phyloP scores from a whole-genome alignment of 2,329 filamentous ascomycete species.

The Sclerotinia nivalis region DNA sequence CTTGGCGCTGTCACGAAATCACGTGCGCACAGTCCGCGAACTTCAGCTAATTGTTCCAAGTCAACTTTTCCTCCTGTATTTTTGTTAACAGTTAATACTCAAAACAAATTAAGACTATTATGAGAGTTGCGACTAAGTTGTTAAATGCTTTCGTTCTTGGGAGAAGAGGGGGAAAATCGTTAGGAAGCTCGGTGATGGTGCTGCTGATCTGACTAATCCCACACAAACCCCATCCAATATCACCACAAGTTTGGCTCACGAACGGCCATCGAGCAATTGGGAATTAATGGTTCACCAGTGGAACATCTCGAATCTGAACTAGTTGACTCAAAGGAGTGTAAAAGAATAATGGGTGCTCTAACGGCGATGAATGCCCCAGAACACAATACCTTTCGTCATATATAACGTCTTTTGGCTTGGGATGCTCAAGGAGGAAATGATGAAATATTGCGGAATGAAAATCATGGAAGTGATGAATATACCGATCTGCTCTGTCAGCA shows the following conservation, averaged over 20 bases:
- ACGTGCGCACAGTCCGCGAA: not conserved
- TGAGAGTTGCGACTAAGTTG: too few species aligned
- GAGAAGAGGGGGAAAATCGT: too few species aligned
- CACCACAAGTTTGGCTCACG: not conserved
- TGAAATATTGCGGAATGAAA: not conserved
- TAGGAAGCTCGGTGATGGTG: not conserved
- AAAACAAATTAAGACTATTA: not conserved
- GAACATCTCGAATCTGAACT: not conserved
- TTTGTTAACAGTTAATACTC: too few species aligned
- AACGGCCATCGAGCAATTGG: not conserved
- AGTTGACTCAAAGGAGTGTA: not conserved
- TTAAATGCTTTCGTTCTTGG: too few species aligned
- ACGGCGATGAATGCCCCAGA: not conserved
- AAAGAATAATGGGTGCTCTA: not conserved
- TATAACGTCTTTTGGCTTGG: too few species aligned
- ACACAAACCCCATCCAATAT: too few species aligned
- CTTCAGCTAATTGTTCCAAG: too few species aligned
- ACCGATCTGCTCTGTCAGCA: not conserved
- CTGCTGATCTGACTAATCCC: not conserved
- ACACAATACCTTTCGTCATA: not conserved
- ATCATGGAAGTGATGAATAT: not conserved
- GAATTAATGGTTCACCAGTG: not conserved
- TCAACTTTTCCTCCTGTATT: not conserved
- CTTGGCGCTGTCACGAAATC: not conserved
- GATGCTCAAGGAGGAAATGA: not conserved